phyloP scores from a whole-genome alignment of 2,329 filamentous ascomycete species.

The Geosmithia flava region DNA sequence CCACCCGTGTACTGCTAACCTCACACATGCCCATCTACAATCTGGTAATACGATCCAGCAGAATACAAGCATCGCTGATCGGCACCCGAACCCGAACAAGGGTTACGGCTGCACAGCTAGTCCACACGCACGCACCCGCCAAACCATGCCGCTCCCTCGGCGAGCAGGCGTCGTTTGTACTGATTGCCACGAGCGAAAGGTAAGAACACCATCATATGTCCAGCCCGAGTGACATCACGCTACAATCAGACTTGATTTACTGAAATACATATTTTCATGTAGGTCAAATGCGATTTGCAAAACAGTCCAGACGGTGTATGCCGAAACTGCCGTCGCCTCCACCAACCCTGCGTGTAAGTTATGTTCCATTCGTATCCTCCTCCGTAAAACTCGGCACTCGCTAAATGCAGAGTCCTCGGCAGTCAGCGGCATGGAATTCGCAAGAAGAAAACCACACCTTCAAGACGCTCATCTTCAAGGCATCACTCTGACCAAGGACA shows the following conservation, averaged over 20 bases:
- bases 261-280: neutral
- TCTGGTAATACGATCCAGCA: too few relatives aligned
- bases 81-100: too few relatives aligned
- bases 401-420: too few relatives aligned
- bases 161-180: neutral
- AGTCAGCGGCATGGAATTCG: neutral
- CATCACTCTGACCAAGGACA: too few relatives aligned
- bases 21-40: neutral
- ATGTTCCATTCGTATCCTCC: too few relatives aligned
- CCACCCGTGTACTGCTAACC: neutral
- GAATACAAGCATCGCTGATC: too few relatives aligned
- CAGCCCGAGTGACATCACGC: too few relatives aligned
- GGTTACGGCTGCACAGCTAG: too few relatives aligned
- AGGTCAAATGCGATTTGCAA: neutral
- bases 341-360: neutral
- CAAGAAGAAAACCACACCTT: neutral
- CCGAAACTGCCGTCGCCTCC: neutral
- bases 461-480: too few relatives aligned
- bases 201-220: neutral
- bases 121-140: neutral
- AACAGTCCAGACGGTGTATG: neutral
- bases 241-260: neutral
- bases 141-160: neutral
- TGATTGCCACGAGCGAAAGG: neutral
- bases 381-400: too few relatives aligned